phyloP scores from a whole-genome alignment of 768 basidiomycete genomes.

The Phaffia australis region DNA sequence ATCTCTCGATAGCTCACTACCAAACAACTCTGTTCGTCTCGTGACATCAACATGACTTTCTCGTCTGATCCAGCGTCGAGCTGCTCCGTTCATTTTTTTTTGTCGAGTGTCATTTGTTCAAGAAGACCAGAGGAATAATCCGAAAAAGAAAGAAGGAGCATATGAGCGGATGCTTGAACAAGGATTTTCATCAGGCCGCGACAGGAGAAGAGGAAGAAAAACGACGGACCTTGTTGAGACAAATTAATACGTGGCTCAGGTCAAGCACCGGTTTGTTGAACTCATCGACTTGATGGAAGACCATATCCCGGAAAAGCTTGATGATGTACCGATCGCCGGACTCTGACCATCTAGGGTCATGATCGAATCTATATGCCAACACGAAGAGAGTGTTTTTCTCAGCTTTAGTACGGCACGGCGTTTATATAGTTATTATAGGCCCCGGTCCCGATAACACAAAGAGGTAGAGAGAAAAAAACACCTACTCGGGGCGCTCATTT shows the following conservation, averaged over 20 bases:
- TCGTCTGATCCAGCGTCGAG: constrained; percentile 90
- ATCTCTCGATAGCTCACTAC: constrained; percentile 88
- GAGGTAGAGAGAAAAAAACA: constrained; percentile 24
- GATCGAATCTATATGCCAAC: constrained; percentile 58
- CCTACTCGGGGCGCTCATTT: constrained; percentile 96
- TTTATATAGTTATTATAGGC: no score
- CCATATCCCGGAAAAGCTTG: constrained; percentile 94
- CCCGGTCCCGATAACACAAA: no score
- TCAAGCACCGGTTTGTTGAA: constrained; percentile 79
- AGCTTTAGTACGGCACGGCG: no score
- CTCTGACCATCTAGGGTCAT: constrained; percentile 93
- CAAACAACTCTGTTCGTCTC: constrained; percentile 92
- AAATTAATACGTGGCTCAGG: constrained; percentile 77
- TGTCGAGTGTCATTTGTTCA: not conserved
- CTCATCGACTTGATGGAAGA: constrained; percentile 95
- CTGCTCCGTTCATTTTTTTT: constrained; percentile 40
- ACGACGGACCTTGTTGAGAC: constrained; percentile 72
- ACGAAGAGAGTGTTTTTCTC: not conserved
- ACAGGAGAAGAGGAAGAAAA: not conserved
- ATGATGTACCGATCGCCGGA: constrained; percentile 96
- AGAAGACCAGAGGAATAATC: not conserved
- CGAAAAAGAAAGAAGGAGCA: constrained; percentile 13
- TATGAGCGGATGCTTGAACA: not conserved
- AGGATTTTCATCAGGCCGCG: constrained; percentile 7
- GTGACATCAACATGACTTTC: constrained; percentile 81